Conservation (phyloP, 2,329 filamentous ascomycete species). For the Cercospora brassicicola region DNA sequence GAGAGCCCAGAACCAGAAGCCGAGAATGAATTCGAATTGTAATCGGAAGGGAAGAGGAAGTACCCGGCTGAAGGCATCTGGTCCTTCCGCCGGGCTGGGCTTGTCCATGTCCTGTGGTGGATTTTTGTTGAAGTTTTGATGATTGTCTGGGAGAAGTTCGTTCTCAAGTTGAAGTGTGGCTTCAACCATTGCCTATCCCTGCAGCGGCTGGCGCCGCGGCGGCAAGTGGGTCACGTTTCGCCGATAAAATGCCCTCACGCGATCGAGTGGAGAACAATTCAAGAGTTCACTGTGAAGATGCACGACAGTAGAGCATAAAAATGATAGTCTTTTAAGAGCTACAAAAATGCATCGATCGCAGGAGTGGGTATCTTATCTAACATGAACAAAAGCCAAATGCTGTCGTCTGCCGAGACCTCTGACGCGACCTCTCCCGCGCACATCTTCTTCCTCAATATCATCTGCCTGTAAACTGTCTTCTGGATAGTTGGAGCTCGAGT, state of each 20-base stretch:
- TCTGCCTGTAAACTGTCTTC: conserved; percentile 23
- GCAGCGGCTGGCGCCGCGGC: background rate
- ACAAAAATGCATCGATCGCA: conserved; percentile 4
- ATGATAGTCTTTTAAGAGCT: background rate
- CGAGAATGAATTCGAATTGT: conserved; percentile 79
- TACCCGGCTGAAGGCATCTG: conserved; percentile 83
- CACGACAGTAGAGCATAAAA: background rate
- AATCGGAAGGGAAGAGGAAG: conserved; percentile 89
- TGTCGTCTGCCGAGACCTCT: conserved; percentile 9
- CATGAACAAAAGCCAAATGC: background rate
- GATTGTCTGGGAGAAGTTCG: background rate
- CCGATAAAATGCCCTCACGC: background rate
- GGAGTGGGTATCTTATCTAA: conserved; percentile 10
- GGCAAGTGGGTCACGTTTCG: background rate
- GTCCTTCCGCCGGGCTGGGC: conserved; percentile 40
- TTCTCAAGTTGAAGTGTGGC: conserved; percentile 6
- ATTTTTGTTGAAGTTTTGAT: conserved; percentile 1
- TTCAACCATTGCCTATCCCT: background rate
- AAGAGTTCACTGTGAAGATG: background rate
- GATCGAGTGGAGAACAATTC: background rate
- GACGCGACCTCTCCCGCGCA: conserved; percentile 18
- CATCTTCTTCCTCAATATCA: conserved; percentile 23
- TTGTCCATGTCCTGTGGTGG: conserved; percentile 13
- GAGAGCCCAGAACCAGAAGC: conserved; percentile 90
- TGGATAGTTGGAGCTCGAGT: conserved; percentile 22